Evolutionary conservation across 148 eudicot species (phyloP).

Genomic region (Persicaria tinctoria): DNA sequence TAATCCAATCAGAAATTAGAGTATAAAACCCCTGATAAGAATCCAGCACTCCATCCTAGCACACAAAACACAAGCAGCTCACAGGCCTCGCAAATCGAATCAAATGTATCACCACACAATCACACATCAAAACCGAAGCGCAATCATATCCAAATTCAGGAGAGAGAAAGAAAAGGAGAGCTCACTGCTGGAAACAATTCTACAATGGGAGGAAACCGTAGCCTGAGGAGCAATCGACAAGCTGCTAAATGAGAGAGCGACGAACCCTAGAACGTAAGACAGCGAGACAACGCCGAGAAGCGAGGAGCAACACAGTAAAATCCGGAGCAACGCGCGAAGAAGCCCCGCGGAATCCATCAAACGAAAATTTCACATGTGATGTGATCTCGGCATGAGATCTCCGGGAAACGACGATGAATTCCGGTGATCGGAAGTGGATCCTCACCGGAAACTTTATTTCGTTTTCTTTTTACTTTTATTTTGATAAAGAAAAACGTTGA

Average conservation of each 20-base stretch:
- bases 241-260: slow-evolving; percentile 35
- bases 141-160: neutral
- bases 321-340: neutral
- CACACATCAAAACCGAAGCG: neutral
- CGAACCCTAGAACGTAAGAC: slow-evolving; percentile 33
- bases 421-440: slow-evolving; percentile 7
- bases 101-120: neutral
- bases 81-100: neutral
- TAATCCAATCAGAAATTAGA: neutral
- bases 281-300: slow-evolving; percentile 28
- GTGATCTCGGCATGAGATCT: neutral
- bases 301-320: slow-evolving; percentile 6
- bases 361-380: neutral
- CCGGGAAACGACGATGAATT: neutral
- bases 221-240: slow-evolving; percentile 48
- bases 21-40: neutral
- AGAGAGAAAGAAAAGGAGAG: neutral
- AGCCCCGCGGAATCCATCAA: slow-evolving; percentile 11
- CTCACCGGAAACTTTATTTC: slow-evolving; percentile 4
- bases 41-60: neutral
- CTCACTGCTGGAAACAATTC: slow-evolving; percentile 72
- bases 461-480: neutral
- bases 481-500: neutral
- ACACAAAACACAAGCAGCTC: neutral
- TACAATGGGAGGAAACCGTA: slow-evolving; percentile 61